phyloP scores from a whole-genome alignment of 495 filamentous ascomycete genomes.

The Aspergillus saccharolyticus region DNA sequence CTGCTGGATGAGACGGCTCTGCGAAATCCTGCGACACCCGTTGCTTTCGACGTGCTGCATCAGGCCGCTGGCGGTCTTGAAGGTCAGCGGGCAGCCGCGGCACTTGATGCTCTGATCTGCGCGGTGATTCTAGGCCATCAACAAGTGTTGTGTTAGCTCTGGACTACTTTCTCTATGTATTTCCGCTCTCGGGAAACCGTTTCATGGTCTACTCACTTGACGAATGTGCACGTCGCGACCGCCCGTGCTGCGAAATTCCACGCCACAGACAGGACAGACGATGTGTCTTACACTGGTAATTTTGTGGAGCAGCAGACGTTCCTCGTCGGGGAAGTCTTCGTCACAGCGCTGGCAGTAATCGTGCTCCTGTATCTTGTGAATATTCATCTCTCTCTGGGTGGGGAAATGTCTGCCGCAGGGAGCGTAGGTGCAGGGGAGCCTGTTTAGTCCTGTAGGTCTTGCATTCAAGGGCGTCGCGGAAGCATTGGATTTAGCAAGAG shows the following conservation, averaged over 20 bases:
- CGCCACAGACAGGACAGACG: conserved; percentile 46
- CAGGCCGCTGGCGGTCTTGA: conserved; percentile 37
- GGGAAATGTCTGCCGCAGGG: conserved; percentile 62
- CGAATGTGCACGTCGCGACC: conserved; percentile 45
- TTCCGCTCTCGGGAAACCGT: no score
- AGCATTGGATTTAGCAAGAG: not conserved
- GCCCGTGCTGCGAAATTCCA: conserved; percentile 43
- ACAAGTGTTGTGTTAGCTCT: not conserved
- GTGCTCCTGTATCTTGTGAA: conserved; percentile 45
- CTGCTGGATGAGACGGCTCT: conserved; percentile 28
- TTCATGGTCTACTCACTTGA: conserved; percentile 30
- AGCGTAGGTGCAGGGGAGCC: conserved; percentile 52
- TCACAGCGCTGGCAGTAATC: conserved; percentile 50
- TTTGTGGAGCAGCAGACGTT: conserved; percentile 38
- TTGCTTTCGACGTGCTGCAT: conserved; percentile 49
- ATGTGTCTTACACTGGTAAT: conserved; percentile 39
- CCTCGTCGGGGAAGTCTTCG: conserved; percentile 41
- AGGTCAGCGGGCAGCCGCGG: conserved; percentile 38
- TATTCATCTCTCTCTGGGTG: conserved; percentile 32
- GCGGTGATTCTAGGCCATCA: conserved; percentile 35
- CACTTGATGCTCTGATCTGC: conserved; percentile 42
- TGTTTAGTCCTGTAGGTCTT: not conserved
- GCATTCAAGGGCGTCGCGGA: not conserved
- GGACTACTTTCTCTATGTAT: no score
- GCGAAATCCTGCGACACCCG: conserved; percentile 33